Evolutionary conservation across 768 basidiomycete genomes (phyloP).

Genomic region (Termitomyces sp.): DNA sequence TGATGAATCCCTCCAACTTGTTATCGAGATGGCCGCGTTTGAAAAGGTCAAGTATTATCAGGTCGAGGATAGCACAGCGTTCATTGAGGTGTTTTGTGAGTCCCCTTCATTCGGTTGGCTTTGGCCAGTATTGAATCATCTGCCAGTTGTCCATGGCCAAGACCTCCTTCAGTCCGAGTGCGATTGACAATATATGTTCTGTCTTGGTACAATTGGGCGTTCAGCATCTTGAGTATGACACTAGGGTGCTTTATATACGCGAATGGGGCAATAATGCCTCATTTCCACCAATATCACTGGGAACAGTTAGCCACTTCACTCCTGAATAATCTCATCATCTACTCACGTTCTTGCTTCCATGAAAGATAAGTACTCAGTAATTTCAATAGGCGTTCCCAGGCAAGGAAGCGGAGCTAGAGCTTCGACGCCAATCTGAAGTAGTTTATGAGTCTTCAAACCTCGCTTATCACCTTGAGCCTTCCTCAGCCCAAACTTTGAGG

Average conservation of each 20-base stretch:
- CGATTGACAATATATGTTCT: background rate
- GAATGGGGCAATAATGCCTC: background rate
- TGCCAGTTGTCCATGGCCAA: background rate
- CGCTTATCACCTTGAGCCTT: background rate
- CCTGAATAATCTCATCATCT: background rate
- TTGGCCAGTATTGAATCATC: background rate
- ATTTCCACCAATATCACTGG: background rate
- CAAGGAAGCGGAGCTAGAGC: background rate
- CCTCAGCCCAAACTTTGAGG: background rate
- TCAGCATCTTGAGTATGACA: background rate
- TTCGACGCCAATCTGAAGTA: background rate
- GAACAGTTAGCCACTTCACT: background rate
- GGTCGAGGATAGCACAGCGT: conserved; percentile 7
- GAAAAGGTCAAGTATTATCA: conserved; percentile 8
- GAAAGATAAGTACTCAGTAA: background rate
- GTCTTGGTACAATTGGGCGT: too few species aligned
- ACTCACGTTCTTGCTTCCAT: background rate
- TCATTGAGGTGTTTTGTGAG: conserved; percentile 17
- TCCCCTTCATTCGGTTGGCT: background rate
- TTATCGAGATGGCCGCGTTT: conserved; percentile 5
- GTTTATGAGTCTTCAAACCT: background rate
- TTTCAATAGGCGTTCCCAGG: background rate
- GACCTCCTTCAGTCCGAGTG: background rate
- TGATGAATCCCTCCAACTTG: too few species aligned
- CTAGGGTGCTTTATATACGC: background rate